Evolutionary conservation across 352 stramenopile genomes (phyloP).

Genomic region (Elongisporangium undulatum): DNA sequence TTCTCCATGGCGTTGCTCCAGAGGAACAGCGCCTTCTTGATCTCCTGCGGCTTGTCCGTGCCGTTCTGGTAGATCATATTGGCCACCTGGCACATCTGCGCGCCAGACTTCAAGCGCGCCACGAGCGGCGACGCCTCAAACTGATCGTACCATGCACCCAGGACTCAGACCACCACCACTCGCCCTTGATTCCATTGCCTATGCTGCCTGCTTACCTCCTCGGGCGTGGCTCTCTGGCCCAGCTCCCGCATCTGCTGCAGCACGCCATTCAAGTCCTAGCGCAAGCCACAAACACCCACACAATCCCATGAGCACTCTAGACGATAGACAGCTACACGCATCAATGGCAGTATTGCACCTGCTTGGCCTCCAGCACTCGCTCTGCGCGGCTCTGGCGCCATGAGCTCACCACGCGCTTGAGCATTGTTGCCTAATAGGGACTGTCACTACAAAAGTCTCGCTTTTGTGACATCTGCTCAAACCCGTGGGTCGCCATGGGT

Average conservation of each 20-base stretch:
- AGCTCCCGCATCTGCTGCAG: slow-evolving; percentile 49
- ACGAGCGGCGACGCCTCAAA: slow-evolving; percentile 69
- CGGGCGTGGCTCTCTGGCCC: slow-evolving; percentile 40
- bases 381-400: slow-evolving; percentile 38
- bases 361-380: slow-evolving; percentile 36
- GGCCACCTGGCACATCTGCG: slow-evolving; percentile 63
- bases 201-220: slow-evolving; percentile 31
- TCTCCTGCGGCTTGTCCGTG: slow-evolving; percentile 43
- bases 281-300: background rate
- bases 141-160: slow-evolving; percentile 11
- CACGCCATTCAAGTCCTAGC: slow-evolving; percentile 59
- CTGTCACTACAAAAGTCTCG: too few species aligned
- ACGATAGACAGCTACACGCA: background rate
- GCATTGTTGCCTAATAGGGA: too few species aligned
- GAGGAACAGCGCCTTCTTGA: slow-evolving; percentile 69
- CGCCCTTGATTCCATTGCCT: background rate
- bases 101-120: slow-evolving; percentile 37
- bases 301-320: background rate
- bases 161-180: background rate
- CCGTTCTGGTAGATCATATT: slow-evolving; percentile 87
- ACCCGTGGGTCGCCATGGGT: too few species aligned
- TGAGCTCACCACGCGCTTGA: slow-evolving; percentile 18
- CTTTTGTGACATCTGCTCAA: too few species aligned
- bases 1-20: slow-evolving; percentile 85
- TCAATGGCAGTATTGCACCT: slow-evolving; percentile 11